Conservation (phyloP, 179 eudicot species). For the Amaranthus tricolor region DNA sequence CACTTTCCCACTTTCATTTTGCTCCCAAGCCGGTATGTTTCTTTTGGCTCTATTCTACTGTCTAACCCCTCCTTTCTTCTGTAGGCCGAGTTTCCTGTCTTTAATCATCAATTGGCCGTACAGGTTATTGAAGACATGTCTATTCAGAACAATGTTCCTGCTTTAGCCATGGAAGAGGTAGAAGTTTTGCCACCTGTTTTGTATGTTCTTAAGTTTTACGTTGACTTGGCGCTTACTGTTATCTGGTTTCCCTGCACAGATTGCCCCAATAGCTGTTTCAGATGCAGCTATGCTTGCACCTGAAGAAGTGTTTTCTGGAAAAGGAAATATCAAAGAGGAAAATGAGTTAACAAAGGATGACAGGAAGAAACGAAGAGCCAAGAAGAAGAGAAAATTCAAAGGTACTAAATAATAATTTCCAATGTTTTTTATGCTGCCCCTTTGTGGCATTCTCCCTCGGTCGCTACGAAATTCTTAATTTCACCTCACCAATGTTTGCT, state of each 20-base stretch:
- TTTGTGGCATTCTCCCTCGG: not conserved
- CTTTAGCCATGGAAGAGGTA: constrained; percentile 99
- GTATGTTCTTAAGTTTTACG: not conserved
- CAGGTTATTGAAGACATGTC: constrained; percentile 96
- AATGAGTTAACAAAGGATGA: constrained; percentile 85
- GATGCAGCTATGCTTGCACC: constrained; percentile 99
- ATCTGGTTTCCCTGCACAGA: constrained; percentile 37
- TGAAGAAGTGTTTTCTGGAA: constrained; percentile 87
- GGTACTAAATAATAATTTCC: constrained; percentile 35
- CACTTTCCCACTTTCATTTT: constrained; percentile 97
- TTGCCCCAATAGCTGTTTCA: constrained; percentile 88
- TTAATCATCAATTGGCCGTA: constrained; percentile 13
- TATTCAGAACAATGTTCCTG: constrained; percentile 83
- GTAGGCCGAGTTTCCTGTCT: not conserved
- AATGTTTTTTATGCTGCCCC: not conserved
- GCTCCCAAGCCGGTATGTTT: constrained; percentile 89
- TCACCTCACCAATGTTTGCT: too few species aligned
- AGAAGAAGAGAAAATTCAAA: constrained; percentile 81
- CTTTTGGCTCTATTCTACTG: not conserved
- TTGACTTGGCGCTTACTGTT: not conserved
- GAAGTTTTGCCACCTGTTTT: not conserved
- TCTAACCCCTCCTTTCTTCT: not conserved
- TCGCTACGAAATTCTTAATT: too few species aligned
- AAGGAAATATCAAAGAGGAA: constrained; percentile 86
- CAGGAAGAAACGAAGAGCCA: constrained; percentile 80